Evolutionary conservation across 495 filamentous ascomycete species (phyloP).

Genomic region (Entonaema liquescens): DNA sequence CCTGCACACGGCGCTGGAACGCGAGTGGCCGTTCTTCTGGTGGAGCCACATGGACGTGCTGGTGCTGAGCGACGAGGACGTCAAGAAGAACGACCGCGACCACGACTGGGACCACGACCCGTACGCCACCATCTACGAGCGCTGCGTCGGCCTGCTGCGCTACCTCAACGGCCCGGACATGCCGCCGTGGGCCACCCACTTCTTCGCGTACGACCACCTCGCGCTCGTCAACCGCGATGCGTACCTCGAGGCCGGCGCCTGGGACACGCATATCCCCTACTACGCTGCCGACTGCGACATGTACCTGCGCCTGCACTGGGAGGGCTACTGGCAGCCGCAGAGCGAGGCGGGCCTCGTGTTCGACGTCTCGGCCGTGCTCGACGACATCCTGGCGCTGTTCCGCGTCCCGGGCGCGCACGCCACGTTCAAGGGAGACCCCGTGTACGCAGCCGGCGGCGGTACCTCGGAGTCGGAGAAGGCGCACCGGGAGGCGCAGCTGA

Average conservation of each 20-base stretch:
- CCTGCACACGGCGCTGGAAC: constrained; percentile 54
- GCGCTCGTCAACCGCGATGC: constrained; percentile 63
- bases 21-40: constrained; percentile 64
- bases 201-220: constrained; percentile 67
- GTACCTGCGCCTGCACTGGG: constrained; percentile 65
- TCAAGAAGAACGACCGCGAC: constrained; percentile 52
- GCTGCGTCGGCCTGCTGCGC: constrained; percentile 46
- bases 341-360: constrained; percentile 57
- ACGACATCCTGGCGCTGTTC: constrained; percentile 58
- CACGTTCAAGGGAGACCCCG: constrained; percentile 44
- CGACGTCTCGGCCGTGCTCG: constrained; percentile 58
- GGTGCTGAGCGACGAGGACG: constrained; percentile 57
- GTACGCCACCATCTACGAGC: constrained; percentile 57
- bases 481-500: constrained; percentile 40
- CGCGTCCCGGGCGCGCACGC: constrained; percentile 46
- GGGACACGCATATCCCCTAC: constrained; percentile 70
- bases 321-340: constrained; percentile 57
- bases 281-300: constrained; percentile 66
- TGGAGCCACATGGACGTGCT: constrained; percentile 69
- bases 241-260: constrained; percentile 62
- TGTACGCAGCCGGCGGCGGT: constrained; percentile 17
- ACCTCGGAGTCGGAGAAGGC: constrained; percentile 14
- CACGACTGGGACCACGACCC: constrained; percentile 52
- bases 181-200: constrained; percentile 57
- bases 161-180: constrained; percentile 44